Evolutionary conservation across 2,329 filamentous ascomycete genomes (phyloP).

Genomic region (Ilyonectria robusta): DNA sequence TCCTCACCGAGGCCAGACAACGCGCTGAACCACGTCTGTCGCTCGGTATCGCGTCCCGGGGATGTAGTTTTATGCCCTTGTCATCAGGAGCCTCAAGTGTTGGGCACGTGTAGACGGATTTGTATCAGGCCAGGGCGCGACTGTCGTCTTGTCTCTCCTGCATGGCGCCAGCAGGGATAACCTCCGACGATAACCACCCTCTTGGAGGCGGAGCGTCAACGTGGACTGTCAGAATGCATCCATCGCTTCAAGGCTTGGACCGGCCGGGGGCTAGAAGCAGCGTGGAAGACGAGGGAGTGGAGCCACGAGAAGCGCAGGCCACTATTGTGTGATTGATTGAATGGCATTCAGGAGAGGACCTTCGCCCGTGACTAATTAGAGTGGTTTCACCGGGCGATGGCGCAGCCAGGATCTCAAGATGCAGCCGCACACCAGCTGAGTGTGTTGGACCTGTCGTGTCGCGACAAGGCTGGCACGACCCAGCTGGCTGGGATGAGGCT

Average conservation of each 20-base stretch:
- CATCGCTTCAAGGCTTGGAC: background rate
- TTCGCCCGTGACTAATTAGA: conserved; percentile 9
- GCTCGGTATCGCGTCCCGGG: conserved; percentile 18
- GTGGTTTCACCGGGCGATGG: conserved; percentile 20
- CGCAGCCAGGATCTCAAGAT: conserved; percentile 10
- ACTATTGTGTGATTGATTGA: conserved; percentile 5
- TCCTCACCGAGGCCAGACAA: conserved; percentile 21
- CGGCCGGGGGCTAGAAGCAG: conserved; percentile 18
- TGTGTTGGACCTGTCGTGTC: conserved; percentile 12
- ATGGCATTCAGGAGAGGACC: conserved; percentile 12
- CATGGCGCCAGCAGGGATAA: background rate
- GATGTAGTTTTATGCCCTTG: conserved; percentile 10
- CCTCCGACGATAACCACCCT: background rate
- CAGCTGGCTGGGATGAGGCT: conserved; percentile 20
- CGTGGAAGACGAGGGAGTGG: conserved; percentile 15
- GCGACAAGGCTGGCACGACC: conserved; percentile 26
- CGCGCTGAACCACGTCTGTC: background rate
- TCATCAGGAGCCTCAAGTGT: conserved; percentile 8
- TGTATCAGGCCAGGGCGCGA: background rate
- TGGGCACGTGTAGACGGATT: conserved; percentile 10
- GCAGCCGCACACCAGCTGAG: background rate
- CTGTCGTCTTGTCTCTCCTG: conserved; percentile 1
- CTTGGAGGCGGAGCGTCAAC: background rate
- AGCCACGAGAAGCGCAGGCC: conserved; percentile 8
- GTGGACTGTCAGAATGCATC: background rate